Conservation (phyloP, 2,329 filamentous ascomycete genomes). For the Fusarium subtropicale region DNA sequence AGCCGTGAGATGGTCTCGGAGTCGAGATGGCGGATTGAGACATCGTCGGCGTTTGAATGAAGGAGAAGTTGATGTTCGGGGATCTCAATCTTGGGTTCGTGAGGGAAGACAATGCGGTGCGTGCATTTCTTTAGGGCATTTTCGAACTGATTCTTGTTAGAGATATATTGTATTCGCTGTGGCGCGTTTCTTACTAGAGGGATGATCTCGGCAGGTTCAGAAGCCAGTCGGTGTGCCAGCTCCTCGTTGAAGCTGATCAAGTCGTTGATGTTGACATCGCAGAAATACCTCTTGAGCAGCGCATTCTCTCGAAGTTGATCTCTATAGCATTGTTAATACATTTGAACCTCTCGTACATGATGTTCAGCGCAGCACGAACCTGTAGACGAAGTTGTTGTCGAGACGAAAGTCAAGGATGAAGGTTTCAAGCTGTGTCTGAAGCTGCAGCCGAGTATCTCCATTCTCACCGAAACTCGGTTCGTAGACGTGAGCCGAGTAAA, state of each 20-base stretch:
- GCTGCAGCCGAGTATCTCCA: constrained; percentile 76
- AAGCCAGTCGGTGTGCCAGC: constrained; percentile 87
- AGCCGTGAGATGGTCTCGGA: constrained; percentile 92
- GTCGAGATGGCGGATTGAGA: constrained; percentile 93
- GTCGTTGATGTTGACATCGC: constrained; percentile 95
- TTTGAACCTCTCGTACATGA: not conserved
- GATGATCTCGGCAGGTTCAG: constrained; percentile 91
- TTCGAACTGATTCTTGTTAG: constrained; percentile 76
- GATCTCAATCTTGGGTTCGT: constrained; percentile 73
- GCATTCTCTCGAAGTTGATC: constrained; percentile 97
- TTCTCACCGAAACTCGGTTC: constrained; percentile 73
- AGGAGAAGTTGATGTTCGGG: constrained; percentile 95
- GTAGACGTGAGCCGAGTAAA: constrained; percentile 87
- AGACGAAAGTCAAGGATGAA: constrained; percentile 95
- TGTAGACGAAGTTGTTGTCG: constrained; percentile 94
- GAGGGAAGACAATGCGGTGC: constrained; percentile 90
- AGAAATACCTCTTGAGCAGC: constrained; percentile 92
- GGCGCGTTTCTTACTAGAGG: constrained; percentile 73
- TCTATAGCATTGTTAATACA: constrained; percentile 60
- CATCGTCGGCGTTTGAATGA: constrained; percentile 89
- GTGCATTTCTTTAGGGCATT: constrained; percentile 89
- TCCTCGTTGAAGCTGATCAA: constrained; percentile 97
- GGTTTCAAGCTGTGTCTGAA: constrained; percentile 84
- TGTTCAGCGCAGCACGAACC: constrained; percentile 64
- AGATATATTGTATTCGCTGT: not conserved